Percentiles rank a stretch among this genome's conserved stretches.
Conservation (phyloP, 176 grass and related monocot genomes). For the Avena sativa region DNA sequence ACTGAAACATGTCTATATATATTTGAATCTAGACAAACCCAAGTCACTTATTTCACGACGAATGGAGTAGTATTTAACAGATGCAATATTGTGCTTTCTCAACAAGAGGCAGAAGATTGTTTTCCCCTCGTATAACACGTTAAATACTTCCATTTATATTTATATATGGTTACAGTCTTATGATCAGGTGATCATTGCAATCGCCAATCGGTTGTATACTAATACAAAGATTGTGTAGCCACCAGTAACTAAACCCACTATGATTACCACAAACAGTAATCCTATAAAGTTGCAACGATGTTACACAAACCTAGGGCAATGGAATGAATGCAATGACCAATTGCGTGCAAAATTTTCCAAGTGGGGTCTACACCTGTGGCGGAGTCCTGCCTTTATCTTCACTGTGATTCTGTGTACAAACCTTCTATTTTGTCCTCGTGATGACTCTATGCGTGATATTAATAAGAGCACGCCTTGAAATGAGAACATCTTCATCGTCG, state of each 20-base stretch:
- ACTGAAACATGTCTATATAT: too few relatives aligned
- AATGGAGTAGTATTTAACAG: not conserved
- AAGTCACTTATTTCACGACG: too few relatives aligned
- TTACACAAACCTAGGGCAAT: constrained; percentile 28
- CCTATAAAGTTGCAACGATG: constrained; percentile 21
- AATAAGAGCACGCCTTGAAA: constrained; percentile 74
- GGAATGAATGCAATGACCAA: constrained; percentile 57
- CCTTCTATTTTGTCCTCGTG: constrained; percentile 71
- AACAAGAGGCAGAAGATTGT: not conserved
- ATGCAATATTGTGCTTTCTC: not conserved
- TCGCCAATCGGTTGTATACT: constrained; percentile 19
- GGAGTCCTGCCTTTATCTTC: constrained; percentile 32
- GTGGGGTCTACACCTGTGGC: constrained; percentile 24
- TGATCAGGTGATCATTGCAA: constrained; percentile 33
- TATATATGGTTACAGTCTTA: constrained; percentile 33
- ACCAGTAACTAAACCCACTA: constrained; percentile 35
- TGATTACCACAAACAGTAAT: constrained; percentile 15
- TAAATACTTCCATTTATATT: constrained; percentile 4
- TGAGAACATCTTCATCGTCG: constrained; percentile 78
- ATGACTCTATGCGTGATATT: constrained; percentile 74
- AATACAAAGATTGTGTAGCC: constrained; percentile 34
- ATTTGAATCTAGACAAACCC: too few relatives aligned
- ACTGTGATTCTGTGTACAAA: not conserved
- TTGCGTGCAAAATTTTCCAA: constrained; percentile 52
- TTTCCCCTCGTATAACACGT: constrained; percentile 10